Evolutionary conservation across 495 filamentous ascomycete genomes (phyloP), one percentile per base, ranked within the genome.

Genomic region (Aspergillus saccharolyticus): DNA sequence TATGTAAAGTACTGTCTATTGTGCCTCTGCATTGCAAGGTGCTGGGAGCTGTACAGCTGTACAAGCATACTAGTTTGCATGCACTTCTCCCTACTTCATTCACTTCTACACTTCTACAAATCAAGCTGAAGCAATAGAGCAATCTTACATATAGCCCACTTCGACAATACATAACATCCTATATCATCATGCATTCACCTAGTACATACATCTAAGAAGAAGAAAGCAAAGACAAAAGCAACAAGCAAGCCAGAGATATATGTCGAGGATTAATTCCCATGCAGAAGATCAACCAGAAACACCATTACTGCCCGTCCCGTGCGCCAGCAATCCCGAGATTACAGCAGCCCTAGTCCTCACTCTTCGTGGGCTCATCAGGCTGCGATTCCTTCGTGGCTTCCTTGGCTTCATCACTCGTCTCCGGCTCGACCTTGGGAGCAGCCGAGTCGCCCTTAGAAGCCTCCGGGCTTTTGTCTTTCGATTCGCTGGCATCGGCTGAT

Each of bases 231-330:
- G 15, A 53, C 12, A 53, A 25, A 46, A 42, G 61, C 49, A 56
- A 39, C 7, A 39, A 39, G 2, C 33, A 39, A 12, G 14, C 5
- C 33, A 39, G 33, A 39, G 33, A 39, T 39, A 39, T 39, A 39
- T 39, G 33, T 39, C 12, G 33, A n/a, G 33, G 14, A 8, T 15
- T 46, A 55, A 51, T 61, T 58, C 62, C 58, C 60, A 58, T 66
- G 56, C 54, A 51, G 33, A 39, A 39, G 54, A 71, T 66, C 53
- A 64, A 67, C 63, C 71, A 65, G 57, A 71, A 78, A 76, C 71
- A 74, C 74, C 73, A 66, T 66, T 28, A 65, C 67, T 70, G 67
- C 72, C 68, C 61, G 63, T 65, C 72, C 69, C 50, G 72, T 77
- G 68, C 74, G 74, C 75, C 73, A 66, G 64, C 56, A 69, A 63